Evolutionary conservation across 805 yeast species (phyloP), one percentile per base, ranked within the genome.

Genomic region (Candida vartiovaarae): DNA sequence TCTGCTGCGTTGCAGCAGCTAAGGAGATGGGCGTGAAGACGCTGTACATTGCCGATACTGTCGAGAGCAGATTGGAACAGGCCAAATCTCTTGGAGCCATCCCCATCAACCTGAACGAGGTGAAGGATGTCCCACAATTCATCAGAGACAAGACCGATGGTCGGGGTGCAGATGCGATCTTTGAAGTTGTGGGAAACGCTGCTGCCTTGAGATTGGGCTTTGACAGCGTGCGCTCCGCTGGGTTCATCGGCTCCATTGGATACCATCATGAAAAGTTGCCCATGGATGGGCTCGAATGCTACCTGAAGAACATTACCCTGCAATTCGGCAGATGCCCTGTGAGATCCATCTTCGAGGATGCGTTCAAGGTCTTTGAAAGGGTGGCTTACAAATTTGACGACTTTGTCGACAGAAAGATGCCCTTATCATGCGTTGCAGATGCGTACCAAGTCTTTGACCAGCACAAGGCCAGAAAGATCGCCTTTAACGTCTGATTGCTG

Each of bases 11-110:
- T 35, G 79, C 81, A 33, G 84, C 78, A 28, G 87, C 87, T 31
- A 74, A 71, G 53, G 80, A 82, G 24, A 78, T 75, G 53, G 91
- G 91, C 9, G 87, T 88, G n/a, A 65, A 78, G 29, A 68, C 72
- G 8, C 73, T 84, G 42, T 68, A 80, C 51, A 70, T 82, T 43
- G 76, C 82, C 34, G 95, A 84, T 60, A 70, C 83, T 33, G 72
- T 80, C 46, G 82, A 80, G 49, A 66, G 69, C 44, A 79, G 84
- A 55, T 71, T 84, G 47, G 68, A 73, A 32, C 71, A 81, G 65
- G 91, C 90, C 35, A 61, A 72, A 52, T 41, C 55, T 35, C 62
- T 75, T 11, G 83, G 82, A 8, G 82, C 81, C 0, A 64, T 65
- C 34, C 70, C 76, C 15, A 59, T 69, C 10, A 62, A 73, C 36